phyloP scores from a whole-genome alignment of 192 early-diverging fungal genomes.

The Coemansia umbellata region DNA sequence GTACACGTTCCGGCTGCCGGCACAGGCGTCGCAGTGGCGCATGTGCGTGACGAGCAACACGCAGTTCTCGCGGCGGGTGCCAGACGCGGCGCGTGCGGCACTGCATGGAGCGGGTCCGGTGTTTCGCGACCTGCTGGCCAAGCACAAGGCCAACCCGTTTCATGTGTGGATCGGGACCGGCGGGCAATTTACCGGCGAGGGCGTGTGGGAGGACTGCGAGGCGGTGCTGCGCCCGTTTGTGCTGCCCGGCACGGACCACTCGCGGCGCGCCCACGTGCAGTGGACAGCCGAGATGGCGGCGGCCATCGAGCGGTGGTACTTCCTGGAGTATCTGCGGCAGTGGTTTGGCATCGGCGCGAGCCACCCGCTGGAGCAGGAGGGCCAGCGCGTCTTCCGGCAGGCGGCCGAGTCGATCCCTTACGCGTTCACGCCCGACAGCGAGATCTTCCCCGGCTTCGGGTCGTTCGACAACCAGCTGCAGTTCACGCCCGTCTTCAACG shows the following conservation, averaged over 20 bases:
- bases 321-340: constrained; percentile 57
- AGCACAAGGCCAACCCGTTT: constrained; percentile 61
- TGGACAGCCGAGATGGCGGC: constrained; percentile 60
- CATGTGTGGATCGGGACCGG: constrained; percentile 70
- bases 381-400: constrained; percentile 54
- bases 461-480: constrained; percentile 67
- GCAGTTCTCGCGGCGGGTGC: constrained; percentile 30
- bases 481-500: constrained; percentile 59
- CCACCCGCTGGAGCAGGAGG: constrained; percentile 20
- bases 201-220: constrained; percentile 57
- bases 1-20: constrained; percentile 39
- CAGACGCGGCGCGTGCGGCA: constrained; percentile 23
- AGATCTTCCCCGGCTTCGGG: constrained; percentile 75
- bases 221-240: constrained; percentile 58
- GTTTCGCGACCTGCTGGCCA: constrained; percentile 54
- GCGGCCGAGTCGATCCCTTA: constrained; percentile 71
- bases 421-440: constrained; percentile 75
- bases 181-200: constrained; percentile 65
- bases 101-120: constrained; percentile 43
- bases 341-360: constrained; percentile 45
- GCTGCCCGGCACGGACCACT: constrained; percentile 23
- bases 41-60: constrained; percentile 44
- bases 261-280: constrained; percentile 40
- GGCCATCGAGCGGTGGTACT: constrained; percentile 62
- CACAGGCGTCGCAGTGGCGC: constrained; percentile 49